A percentile compares a stretch with the other conserved stretches of the same genome.
These are phyloP conservation scores for Immersiella caudata DNA, from an alignment of 495 filamentous ascomycete species.

Conservation along the genomic window DNA sequence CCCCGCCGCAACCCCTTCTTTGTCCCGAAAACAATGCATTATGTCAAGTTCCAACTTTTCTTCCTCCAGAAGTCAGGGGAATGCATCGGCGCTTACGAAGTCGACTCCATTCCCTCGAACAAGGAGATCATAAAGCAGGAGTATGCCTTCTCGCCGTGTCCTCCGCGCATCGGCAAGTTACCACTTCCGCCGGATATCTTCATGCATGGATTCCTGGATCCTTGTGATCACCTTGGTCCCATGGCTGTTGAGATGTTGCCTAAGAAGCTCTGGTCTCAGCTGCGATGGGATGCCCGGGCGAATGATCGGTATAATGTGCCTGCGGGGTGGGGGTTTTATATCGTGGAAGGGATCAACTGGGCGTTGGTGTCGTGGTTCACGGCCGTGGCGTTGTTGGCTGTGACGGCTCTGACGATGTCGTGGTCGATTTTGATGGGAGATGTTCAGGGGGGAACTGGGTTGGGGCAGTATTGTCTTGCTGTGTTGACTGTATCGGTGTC, in stretches of 20 bases:
- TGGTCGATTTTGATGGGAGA: slow-evolving; percentile 13
- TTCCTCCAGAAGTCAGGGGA: slow-evolving; percentile 18
- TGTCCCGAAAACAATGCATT: slow-evolving; percentile 23
- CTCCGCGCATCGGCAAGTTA: background rate
- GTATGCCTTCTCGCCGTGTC: slow-evolving; percentile 21
- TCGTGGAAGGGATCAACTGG: slow-evolving; percentile 20
- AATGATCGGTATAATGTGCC: slow-evolving; percentile 9
- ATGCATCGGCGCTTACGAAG: slow-evolving; percentile 15
- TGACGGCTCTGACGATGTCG: slow-evolving; percentile 17
- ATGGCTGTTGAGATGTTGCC: slow-evolving; percentile 22
- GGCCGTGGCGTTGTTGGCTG: slow-evolving; percentile 6
- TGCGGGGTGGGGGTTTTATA: slow-evolving; percentile 10
- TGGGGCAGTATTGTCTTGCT: slow-evolving; percentile 22
- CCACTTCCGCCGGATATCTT: slow-evolving; percentile 24
- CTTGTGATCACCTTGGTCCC: slow-evolving; percentile 13
- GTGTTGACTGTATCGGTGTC: slow-evolving; percentile 9
- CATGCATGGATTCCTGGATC: slow-evolving; percentile 22
- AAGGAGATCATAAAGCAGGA: slow-evolving; percentile 16
- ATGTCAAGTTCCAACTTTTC: slow-evolving; percentile 21
- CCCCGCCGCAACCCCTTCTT: slow-evolving; percentile 12
- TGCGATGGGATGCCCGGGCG: slow-evolving; percentile 1
- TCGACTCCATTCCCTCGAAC: slow-evolving; percentile 14
- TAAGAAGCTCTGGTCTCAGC: slow-evolving; percentile 17
- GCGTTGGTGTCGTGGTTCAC: slow-evolving; percentile 11
- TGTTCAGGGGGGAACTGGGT: slow-evolving; percentile 19